Conservation (phyloP, 805 yeast species). For the Maudiozyma barnettii region DNA sequence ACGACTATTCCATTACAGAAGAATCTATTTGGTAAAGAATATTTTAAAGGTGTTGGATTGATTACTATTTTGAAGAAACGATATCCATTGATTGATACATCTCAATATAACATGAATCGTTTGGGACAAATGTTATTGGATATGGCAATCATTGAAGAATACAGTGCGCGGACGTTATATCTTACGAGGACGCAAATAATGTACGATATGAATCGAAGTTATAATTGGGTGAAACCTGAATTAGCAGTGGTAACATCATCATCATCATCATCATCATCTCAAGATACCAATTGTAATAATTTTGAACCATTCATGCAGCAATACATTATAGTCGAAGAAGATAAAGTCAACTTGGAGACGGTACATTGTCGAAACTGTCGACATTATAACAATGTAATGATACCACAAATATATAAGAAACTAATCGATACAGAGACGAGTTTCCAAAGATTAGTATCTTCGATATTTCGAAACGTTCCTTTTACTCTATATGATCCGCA, state of each 20-base stretch:
- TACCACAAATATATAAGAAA: not conserved
- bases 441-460: no score
- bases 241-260: not conserved
- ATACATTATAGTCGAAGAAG: conserved; percentile 7
- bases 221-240: conserved; percentile 6
- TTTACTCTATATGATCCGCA: no score
- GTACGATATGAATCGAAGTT: conserved; percentile 8
- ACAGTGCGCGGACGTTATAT: not conserved
- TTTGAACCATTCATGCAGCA: not conserved
- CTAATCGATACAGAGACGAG: not conserved
- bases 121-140: conserved; percentile 27
- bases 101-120: conserved; percentile 25
- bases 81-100: conserved; percentile 19
- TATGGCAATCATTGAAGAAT: conserved; percentile 15
- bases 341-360: conserved; percentile 7
- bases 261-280: no score
- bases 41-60: conserved; percentile 24
- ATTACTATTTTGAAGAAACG: conserved; percentile 16
- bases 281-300: not conserved
- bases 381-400: not conserved
- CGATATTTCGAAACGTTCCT: no score
- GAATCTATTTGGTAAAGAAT: conserved; percentile 3
- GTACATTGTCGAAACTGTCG: conserved; percentile 6
- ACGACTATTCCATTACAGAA: not conserved
- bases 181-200: not conserved